Evolutionary conservation across 331 rosid genomes (phyloP), one percentile per base, ranked within the genome.

Genomic region (Malus hybrid): DNA sequence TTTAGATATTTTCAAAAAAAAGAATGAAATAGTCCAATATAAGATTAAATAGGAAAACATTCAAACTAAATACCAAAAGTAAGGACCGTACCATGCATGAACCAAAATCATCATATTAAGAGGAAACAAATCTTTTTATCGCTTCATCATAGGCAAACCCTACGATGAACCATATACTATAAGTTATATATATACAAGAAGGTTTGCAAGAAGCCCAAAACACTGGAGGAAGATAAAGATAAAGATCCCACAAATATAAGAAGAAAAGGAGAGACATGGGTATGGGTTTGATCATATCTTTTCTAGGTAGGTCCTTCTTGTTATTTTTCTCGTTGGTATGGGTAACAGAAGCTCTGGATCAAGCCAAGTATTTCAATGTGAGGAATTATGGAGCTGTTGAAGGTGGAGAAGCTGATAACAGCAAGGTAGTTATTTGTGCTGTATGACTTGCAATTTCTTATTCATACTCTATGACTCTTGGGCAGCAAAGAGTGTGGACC

Each of bases 391-490:
- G 83, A 33, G 81, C 83, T 20, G 46, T 71, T 19, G 74, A 66
- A 20, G 73, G 78, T 34, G 86, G 78, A 16, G 26, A 20, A 67
- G 67, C 83, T 3, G 84, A 83, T 30, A 76, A 83, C 73, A 79
- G 81, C 20, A 20, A 79, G 84, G 86, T 83, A 62, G 26, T 5
- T 19, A 7, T 12, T 12, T 15, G 53, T 24, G 19, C 26, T 16
- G 14, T 42, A 42, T 42, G 48, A 3, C 48, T 10, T 10, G 48
- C 14, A 42, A 42, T 42, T 42, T 42, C 14, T 42, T 42, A 39
- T 3, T 39, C 2, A 9, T 39, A 39, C 44, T 39, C 44, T 39
- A 39, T 39, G 12, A 39, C 44, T 39, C 44, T 39, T 39, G 44
- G 44, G 44, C 2, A 36, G 44, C 44, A 8, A 36, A 36, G 44